These are phyloP conservation scores for Aureobasidium sp. DNA, from an alignment of 2,329 filamentous ascomycete genomes.

Conservation along the genomic window DNA sequence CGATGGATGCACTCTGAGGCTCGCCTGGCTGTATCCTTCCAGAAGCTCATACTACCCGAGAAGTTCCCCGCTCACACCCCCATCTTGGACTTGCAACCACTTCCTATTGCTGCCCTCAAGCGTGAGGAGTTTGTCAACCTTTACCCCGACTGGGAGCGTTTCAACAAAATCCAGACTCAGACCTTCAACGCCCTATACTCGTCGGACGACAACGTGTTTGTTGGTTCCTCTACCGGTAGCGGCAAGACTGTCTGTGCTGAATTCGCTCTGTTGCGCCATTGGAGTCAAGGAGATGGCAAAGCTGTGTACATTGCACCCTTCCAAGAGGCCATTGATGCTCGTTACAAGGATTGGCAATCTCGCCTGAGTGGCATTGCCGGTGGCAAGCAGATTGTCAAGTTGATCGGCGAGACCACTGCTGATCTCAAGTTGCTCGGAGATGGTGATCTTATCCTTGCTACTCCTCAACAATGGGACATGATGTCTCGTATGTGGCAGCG, in stretches of 20 bases:
- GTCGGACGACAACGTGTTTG: slow-evolving; percentile 86
- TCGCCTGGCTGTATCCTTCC: slow-evolving; percentile 85
- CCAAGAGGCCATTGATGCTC: slow-evolving; percentile 82
- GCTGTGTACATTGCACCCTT: slow-evolving; percentile 93
- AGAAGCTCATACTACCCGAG: slow-evolving; percentile 88
- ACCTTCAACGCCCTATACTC: slow-evolving; percentile 90
- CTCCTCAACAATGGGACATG: slow-evolving; percentile 91
- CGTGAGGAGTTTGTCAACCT: slow-evolving; percentile 71
- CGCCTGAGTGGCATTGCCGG: slow-evolving; percentile 65
- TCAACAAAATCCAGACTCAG: slow-evolving; percentile 97
- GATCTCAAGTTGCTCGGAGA: slow-evolving; percentile 83
- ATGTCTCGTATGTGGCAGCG: slow-evolving; percentile 94
- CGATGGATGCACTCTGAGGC: slow-evolving; percentile 98
- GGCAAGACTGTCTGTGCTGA: slow-evolving; percentile 97
- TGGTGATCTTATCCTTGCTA: slow-evolving; percentile 85
- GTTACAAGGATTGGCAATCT: slow-evolving; percentile 77
- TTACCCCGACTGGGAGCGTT: slow-evolving; percentile 77
- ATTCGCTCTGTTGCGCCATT: slow-evolving; percentile 83
- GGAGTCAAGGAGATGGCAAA: slow-evolving; percentile 65
- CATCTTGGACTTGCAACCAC: slow-evolving; percentile 81
- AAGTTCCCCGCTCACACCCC: slow-evolving; percentile 94
- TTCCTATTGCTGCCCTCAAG: slow-evolving; percentile 85
- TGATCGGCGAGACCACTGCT: slow-evolving; percentile 85
- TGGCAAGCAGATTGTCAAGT: slow-evolving; percentile 84
- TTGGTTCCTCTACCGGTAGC: slow-evolving; percentile 87